phyloP scores from a whole-genome alignment of 1,284 basidiomycete species.

The Caloboletus firmus region DNA sequence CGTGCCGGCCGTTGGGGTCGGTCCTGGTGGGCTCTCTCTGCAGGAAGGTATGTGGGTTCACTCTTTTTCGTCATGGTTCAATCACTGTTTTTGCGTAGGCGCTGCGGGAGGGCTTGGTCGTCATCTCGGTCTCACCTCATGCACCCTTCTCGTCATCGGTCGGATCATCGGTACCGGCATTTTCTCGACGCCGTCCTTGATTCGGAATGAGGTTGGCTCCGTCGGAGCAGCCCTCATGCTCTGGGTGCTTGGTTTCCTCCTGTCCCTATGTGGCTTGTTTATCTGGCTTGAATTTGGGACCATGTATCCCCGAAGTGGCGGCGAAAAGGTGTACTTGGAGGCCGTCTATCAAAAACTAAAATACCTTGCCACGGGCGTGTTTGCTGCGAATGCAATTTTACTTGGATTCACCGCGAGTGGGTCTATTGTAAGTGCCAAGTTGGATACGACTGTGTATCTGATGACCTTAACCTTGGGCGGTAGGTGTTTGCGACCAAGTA shows the following conservation, averaged over 20 bases:
- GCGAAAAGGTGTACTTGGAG: slow-evolving; percentile 56
- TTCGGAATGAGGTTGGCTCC: slow-evolving; percentile 48
- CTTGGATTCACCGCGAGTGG: slow-evolving; percentile 53
- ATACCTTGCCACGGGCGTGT: slow-evolving; percentile 48
- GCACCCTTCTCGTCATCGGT: slow-evolving; percentile 51
- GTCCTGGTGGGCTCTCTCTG: too few species aligned
- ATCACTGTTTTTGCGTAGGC: slow-evolving; percentile 27
- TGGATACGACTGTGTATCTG: background rate
- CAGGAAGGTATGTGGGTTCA: too few species aligned
- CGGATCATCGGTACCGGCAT: slow-evolving; percentile 61
- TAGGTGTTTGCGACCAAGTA: slow-evolving; percentile 44
- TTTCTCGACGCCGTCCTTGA: slow-evolving; percentile 62
- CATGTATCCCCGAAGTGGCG: slow-evolving; percentile 52
- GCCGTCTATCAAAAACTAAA: slow-evolving; percentile 47
- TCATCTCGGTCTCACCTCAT: slow-evolving; percentile 48
- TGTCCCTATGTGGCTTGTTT: slow-evolving; percentile 52
- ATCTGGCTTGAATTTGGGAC: slow-evolving; percentile 58
- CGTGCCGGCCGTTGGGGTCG: too few species aligned
- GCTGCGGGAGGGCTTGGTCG: slow-evolving; percentile 50
- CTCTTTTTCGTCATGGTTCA: background rate
- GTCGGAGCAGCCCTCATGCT: slow-evolving; percentile 54
- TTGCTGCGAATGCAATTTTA: slow-evolving; percentile 47
- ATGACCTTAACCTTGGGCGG: background rate
- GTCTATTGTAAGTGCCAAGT: slow-evolving; percentile 48
- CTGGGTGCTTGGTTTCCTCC: slow-evolving; percentile 53